Conservation (phyloP, 2,329 filamentous ascomycete species). For the Penicillium thymicola region DNA sequence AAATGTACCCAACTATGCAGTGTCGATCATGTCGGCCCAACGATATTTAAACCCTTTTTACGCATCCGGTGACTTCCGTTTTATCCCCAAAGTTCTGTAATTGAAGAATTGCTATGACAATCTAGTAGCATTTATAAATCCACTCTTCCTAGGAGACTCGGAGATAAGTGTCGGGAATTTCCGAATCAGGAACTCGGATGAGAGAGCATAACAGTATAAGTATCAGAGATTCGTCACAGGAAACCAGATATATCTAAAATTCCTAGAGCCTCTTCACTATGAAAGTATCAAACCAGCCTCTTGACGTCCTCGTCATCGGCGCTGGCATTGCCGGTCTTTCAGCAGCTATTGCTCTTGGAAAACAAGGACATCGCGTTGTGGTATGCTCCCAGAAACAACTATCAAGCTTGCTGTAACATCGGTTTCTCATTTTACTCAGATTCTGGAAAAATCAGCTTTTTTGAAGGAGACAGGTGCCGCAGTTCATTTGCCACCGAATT, state of each 20-base stretch:
- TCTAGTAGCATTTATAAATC: not conserved
- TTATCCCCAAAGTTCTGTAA: not conserved
- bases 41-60: not conserved
- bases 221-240: not conserved
- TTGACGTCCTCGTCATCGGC: conserved; percentile 28
- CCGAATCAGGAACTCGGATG: not conserved
- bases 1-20: not conserved
- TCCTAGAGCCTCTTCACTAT: not conserved
- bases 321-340: conserved; percentile 36
- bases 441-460: conserved; percentile 29
- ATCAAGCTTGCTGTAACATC: not conserved
- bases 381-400: conserved; percentile 16
- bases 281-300: not conserved
- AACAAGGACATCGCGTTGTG: conserved; percentile 34
- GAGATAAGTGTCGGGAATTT: not conserved
- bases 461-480: conserved; percentile 26
- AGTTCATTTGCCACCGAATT: conserved; percentile 28
- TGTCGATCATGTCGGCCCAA: not conserved
- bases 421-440: conserved; percentile 14
- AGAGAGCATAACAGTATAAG: not conserved
- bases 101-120: not conserved
- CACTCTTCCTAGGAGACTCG: not conserved
- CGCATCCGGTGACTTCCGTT: not conserved
- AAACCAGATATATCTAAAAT: not conserved
- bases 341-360: conserved; percentile 33